Percentiles rank a stretch among this genome's conserved stretches.
phyloP scores from a whole-genome alignment of 768 basidiomycete genomes.

The Gautieria morchelliformis region DNA sequence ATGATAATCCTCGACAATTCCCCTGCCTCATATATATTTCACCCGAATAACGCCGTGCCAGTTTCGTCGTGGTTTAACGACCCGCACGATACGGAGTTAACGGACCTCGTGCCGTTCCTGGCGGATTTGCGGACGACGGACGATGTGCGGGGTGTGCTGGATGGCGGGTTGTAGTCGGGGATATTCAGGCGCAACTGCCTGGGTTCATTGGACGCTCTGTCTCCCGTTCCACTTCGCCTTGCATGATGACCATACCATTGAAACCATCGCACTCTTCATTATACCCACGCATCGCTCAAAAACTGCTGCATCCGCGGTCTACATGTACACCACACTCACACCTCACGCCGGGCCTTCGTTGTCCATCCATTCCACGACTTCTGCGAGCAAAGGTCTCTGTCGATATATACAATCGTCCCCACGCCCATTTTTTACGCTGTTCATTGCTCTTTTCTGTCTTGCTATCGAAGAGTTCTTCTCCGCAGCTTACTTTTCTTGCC shows the following conservation, averaged over 20 bases:
- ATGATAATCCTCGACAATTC: slow-evolving; percentile 99
- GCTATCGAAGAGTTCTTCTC: not conserved
- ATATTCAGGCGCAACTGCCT: not conserved
- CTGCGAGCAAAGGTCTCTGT: not conserved
- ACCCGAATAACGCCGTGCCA: slow-evolving; percentile 97
- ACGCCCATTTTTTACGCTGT: not conserved
- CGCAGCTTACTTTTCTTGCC: not conserved
- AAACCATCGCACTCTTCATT: not conserved
- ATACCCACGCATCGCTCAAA: not conserved
- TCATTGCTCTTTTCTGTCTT: not conserved
- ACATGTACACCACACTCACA: not conserved
- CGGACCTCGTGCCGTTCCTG: slow-evolving; percentile 91
- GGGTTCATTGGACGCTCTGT: not conserved
- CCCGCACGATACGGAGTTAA: slow-evolving; percentile 95
- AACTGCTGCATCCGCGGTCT: not conserved
- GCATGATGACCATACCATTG: not conserved
- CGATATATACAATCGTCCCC: not conserved
- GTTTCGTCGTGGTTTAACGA: slow-evolving; percentile 99
- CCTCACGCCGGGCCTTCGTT: not conserved
- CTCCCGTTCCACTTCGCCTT: not conserved
- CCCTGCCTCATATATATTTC: slow-evolving; percentile 98
- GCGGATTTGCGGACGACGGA: slow-evolving; percentile 75
- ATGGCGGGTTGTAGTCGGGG: slow-evolving; percentile 59
- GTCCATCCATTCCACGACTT: not conserved
- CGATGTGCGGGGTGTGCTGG: slow-evolving; percentile 87